Conservation (phyloP, 2,329 filamentous ascomycete genomes). For the Cryphonectria radicalis region DNA sequence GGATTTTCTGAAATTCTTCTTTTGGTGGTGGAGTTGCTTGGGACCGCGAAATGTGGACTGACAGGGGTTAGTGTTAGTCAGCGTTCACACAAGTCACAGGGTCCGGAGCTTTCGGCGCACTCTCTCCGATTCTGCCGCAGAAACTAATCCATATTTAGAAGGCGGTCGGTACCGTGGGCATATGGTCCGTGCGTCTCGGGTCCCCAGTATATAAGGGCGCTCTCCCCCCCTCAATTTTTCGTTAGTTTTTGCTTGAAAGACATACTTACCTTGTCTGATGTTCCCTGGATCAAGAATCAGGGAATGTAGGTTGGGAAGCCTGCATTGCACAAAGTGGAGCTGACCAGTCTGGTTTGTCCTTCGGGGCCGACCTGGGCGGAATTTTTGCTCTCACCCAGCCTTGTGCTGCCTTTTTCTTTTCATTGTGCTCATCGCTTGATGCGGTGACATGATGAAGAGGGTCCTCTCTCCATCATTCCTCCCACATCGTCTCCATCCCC, state of each 20-base stretch:
- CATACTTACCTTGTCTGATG: constrained; percentile 57
- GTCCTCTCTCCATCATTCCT: not conserved
- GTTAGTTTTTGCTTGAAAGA: constrained; percentile 39
- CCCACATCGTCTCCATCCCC: not conserved
- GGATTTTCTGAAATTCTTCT: constrained; percentile 4
- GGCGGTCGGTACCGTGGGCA: constrained; percentile 15
- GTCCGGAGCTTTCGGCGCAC: constrained; percentile 28
- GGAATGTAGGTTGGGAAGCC: constrained; percentile 47
- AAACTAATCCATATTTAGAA: not conserved
- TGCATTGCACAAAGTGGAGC: constrained; percentile 60
- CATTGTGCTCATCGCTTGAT: constrained; percentile 46
- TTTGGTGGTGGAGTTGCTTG: not conserved
- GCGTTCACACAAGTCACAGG: not conserved
- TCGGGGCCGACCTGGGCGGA: constrained; percentile 54
- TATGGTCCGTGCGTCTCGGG: not conserved
- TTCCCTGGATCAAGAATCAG: constrained; percentile 48
- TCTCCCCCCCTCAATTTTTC: constrained; percentile 25
- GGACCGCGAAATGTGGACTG: constrained; percentile 22
- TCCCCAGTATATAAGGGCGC: constrained; percentile 15
- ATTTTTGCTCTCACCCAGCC: constrained; percentile 49
- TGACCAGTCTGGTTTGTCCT: constrained; percentile 54
- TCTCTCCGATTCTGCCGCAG: constrained; percentile 18
- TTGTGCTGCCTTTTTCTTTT: constrained; percentile 41
- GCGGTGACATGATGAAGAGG: constrained; percentile 50
- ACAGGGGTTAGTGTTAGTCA: not conserved